Base-by-base conservation (phyloP, 176 grass and related monocot genomes). In the Cenchrus americanus region DNA sequence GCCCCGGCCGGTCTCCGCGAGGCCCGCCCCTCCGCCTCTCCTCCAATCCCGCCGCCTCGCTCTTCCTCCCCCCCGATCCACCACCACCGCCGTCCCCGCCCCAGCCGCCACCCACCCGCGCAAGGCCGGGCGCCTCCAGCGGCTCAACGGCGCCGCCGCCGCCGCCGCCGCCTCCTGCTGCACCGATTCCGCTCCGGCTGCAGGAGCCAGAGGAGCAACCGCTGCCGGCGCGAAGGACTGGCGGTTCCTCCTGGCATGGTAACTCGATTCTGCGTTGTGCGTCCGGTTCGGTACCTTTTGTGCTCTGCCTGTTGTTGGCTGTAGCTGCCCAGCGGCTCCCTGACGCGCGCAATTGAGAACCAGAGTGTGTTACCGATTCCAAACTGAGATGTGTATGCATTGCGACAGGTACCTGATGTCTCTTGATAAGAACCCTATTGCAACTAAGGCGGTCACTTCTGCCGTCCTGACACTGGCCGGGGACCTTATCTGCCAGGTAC, bases 401-500 rank as follows among this genome's bases (percentile, higher is more conserved):
- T 3, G 3, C 46, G 14, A 26, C 80, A 92, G 90, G 90, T 87
- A 89, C 51, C 14, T 89, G 80, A 52, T 84, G 76, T 8, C 87
- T 71, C 87, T 92, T 66, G 90, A 92, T 73, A 89, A 89, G 75
- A 77, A 92, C 48, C 89, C 92, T 17, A 67, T 94, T 78, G 76
- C 66, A 0, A 87, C 92, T 44, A 94, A 94, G 87, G 86, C 89
- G 6, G 71, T 91, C 57, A 91, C 89, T 23, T 94, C 89, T 61
- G 87, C 90, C 40, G 55, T 90, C 66, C 87, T 94, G 0, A 94
- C 84, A 17, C 87, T 92, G 5, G 48, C 84, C 14, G 87, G 92
- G 75, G 92, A 94, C 76, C 67, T 94, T 49, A 94, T 94, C 71
- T 94, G 89, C 59, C 89, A 92, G 93, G 93, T 92, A 37, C 4